Conservation (phyloP, 1,284 basidiomycete genomes). For the Calocybe gambosa region DNA sequence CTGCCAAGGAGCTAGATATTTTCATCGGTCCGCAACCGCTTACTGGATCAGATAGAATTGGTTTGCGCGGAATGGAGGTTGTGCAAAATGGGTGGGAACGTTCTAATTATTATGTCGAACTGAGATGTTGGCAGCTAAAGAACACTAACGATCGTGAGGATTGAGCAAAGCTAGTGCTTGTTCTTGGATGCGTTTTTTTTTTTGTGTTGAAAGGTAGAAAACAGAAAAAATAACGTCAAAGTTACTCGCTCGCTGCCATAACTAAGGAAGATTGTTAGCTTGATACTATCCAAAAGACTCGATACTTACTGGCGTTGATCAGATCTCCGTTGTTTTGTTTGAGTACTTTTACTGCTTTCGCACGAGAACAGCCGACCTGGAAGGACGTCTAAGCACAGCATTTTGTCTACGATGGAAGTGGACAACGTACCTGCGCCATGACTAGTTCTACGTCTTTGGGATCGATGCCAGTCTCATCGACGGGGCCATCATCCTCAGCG, state of each 20-base stretch:
- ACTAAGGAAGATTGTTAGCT: slow-evolving; percentile 30
- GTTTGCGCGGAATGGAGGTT: slow-evolving; percentile 49
- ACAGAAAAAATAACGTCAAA: slow-evolving; percentile 12
- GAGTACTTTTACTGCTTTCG: slow-evolving; percentile 83
- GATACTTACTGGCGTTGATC: slow-evolving; percentile 86
- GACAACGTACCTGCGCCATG: slow-evolving; percentile 68
- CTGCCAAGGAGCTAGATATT: slow-evolving; percentile 57
- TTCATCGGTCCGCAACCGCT: slow-evolving; percentile 33
- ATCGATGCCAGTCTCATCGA: slow-evolving; percentile 82
- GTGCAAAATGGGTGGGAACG: slow-evolving; percentile 80
- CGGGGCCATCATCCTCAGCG: slow-evolving; percentile 69
- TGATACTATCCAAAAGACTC: not conserved
- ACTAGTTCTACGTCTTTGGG: slow-evolving; percentile 95
- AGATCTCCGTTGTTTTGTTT: slow-evolving; percentile 88
- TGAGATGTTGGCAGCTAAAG: slow-evolving; percentile 48
- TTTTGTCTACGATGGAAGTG: not conserved
- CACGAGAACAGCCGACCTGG: slow-evolving; percentile 66
- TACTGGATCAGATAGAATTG: slow-evolving; percentile 3
- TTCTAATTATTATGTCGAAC: slow-evolving; percentile 77
- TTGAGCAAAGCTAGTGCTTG: slow-evolving; percentile 16
- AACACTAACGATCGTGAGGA: slow-evolving; percentile 8
- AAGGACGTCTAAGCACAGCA: slow-evolving; percentile 2
- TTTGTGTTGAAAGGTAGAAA: slow-evolving; percentile 12
- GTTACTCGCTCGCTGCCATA: slow-evolving; percentile 72
- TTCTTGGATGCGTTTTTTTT: slow-evolving; percentile 20